Conservation (phyloP, 441 rosid genomes). For the Erysimum pusillum region DNA sequence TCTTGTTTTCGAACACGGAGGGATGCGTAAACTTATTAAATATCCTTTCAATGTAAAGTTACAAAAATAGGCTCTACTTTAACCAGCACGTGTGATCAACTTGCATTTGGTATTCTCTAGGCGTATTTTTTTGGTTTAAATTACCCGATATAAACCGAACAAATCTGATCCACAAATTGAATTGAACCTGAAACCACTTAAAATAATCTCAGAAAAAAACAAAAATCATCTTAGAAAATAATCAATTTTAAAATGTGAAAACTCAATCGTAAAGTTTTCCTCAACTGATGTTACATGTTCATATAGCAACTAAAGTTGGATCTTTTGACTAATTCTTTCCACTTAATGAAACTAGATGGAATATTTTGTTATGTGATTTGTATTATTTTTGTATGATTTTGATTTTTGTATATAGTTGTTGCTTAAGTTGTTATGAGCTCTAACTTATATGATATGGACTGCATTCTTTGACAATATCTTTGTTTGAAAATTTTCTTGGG, state of each 20-base stretch:
- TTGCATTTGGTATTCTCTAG: background rate
- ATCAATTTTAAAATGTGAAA: too few species aligned
- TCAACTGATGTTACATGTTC: too few species aligned
- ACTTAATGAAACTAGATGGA: too few species aligned
- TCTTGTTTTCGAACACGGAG: conserved; percentile 48
- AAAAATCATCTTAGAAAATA: background rate
- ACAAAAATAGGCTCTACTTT: conserved; percentile 29
- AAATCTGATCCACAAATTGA: background rate
- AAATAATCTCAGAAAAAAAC: background rate
- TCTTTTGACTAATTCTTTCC: too few species aligned
- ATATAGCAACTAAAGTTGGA: background rate
- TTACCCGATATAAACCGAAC: conserved; percentile 15
- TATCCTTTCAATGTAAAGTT: conserved; percentile 1
- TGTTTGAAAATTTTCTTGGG: background rate
- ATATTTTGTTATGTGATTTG: background rate
- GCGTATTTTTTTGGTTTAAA: background rate
- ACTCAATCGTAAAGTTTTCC: too few species aligned
- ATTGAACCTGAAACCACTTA: too few species aligned
- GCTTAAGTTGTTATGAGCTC: background rate
- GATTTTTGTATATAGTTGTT: background rate
- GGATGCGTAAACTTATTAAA: conserved; percentile 47
- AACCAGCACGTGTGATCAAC: conserved; percentile 32
- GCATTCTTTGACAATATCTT: background rate
- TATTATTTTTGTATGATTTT: background rate
- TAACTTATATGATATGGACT: background rate